Evolutionary conservation across 1,284 basidiomycete species (phyloP).

Genomic region (Trichosporon faecale): DNA sequence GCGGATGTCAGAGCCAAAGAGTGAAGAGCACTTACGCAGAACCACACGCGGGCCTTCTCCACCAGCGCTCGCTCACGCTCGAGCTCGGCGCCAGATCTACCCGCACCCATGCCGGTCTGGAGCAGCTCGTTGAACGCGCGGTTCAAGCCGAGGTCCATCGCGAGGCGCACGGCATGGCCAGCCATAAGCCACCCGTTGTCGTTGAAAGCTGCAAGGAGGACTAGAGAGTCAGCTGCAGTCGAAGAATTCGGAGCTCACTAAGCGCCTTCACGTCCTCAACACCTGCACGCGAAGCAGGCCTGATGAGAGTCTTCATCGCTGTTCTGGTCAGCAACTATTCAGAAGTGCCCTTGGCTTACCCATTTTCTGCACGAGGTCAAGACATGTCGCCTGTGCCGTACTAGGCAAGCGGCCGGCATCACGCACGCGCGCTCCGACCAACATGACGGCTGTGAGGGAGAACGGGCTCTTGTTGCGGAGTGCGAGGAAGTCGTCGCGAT

Average conservation of each 20-base stretch:
- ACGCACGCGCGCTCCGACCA: slow-evolving; percentile 75
- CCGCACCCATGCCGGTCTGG: slow-evolving; percentile 63
- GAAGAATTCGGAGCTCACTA: slow-evolving; percentile 57
- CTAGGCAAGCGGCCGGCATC: slow-evolving; percentile 62
- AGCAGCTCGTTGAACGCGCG: slow-evolving; percentile 75
- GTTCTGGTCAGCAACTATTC: neutral
- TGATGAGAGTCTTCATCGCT: slow-evolving; percentile 73
- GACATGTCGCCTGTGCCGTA: slow-evolving; percentile 20
- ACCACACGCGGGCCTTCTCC: slow-evolving; percentile 73
- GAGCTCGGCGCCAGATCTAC: slow-evolving; percentile 56
- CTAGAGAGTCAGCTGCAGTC: slow-evolving; percentile 49
- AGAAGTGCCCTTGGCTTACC: neutral
- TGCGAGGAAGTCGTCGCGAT: slow-evolving; percentile 65
- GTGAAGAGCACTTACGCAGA: slow-evolving; percentile 54
- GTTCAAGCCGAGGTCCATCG: slow-evolving; percentile 79
- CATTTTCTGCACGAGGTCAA: slow-evolving; percentile 71
- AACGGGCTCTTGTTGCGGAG: slow-evolving; percentile 24
- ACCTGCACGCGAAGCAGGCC: slow-evolving; percentile 61
- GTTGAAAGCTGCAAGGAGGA: slow-evolving; percentile 80
- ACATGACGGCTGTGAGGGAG: slow-evolving; percentile 66
- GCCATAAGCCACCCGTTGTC: slow-evolving; percentile 83
- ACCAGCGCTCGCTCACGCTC: slow-evolving; percentile 68
- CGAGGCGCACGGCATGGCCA: slow-evolving; percentile 80
- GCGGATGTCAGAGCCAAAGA: neutral
- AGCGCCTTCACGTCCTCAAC: slow-evolving; percentile 79